Evolutionary conservation across 1,139 yeast species (phyloP).

Genomic region (Geotrichum aggregatum): DNA sequence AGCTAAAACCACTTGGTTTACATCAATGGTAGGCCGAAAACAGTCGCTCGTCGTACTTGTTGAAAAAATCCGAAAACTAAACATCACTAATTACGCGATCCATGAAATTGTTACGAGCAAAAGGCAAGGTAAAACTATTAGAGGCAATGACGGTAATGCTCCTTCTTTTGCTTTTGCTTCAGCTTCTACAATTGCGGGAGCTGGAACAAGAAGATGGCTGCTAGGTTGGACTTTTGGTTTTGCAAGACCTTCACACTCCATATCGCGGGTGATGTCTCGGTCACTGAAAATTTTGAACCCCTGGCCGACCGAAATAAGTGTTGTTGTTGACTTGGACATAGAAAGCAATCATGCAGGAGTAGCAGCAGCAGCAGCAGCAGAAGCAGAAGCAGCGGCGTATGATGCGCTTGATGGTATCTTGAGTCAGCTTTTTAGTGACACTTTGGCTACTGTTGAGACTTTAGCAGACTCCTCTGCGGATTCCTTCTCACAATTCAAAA

Average conservation of each 20-base stretch:
- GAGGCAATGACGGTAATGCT: background rate
- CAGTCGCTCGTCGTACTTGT: constrained; percentile 33
- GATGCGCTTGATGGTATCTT: background rate
- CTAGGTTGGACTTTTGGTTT: constrained; percentile 41
- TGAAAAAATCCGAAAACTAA: constrained; percentile 23
- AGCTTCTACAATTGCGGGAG: constrained; percentile 22
- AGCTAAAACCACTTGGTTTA: constrained; percentile 37
- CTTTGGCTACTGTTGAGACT: background rate
- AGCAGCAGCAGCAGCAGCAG: too few relatives aligned
- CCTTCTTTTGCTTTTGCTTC: background rate
- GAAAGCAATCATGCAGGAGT: too few relatives aligned
- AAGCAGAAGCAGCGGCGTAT: too few relatives aligned
- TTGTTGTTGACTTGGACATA: background rate
- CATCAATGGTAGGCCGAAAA: constrained; percentile 42
- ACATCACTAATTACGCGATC: constrained; percentile 33
- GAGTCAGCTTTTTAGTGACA: background rate
- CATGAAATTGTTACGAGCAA: constrained; percentile 30
- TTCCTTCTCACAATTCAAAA: too few relatives aligned
- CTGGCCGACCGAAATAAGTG: constrained; percentile 9
- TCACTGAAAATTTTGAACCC: constrained; percentile 22
- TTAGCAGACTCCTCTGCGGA: background rate
- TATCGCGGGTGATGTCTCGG: constrained; percentile 18
- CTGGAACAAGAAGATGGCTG: constrained; percentile 42
- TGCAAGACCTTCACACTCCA: constrained; percentile 18
- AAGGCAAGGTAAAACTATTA: background rate